Conservation (phyloP, 805 yeast genomes). For the Wickerhamiella kurtzmanii region DNA sequence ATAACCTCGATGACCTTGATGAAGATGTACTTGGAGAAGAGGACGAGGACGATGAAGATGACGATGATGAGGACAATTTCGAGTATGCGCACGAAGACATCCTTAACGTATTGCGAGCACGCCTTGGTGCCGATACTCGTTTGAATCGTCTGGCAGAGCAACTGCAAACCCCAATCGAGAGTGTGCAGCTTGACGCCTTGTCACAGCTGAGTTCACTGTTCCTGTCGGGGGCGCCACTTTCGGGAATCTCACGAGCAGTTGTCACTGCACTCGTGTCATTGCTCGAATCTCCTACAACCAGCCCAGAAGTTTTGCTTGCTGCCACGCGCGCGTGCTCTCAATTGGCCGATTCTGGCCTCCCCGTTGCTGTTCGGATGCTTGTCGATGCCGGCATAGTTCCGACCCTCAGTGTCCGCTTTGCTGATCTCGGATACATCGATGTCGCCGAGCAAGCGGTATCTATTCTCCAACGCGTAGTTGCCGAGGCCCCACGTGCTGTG, state of each 20-base stretch:
- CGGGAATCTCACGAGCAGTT: constrained; percentile 27
- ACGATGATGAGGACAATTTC: constrained; percentile 5
- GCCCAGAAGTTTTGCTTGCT: constrained; percentile 65
- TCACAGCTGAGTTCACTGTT: constrained; percentile 25
- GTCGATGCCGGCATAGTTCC: constrained; percentile 54
- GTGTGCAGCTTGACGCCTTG: constrained; percentile 21
- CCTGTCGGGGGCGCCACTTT: constrained; percentile 19
- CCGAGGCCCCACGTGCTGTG: constrained; percentile 22
- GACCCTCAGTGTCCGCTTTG: constrained; percentile 47
- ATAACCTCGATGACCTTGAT: constrained; percentile 3
- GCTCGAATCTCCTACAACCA: constrained; percentile 44
- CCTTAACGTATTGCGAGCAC: background rate
- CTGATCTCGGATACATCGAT: constrained; percentile 74
- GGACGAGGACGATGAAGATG: constrained; percentile 16
- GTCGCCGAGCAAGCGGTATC: constrained; percentile 76
- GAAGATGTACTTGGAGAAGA: constrained; percentile 9
- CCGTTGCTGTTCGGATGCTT: constrained; percentile 47
- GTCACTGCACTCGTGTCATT: constrained; percentile 43
- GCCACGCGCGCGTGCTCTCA: constrained; percentile 78
- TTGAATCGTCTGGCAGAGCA: constrained; percentile 13
- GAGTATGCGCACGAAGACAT: constrained; percentile 12
- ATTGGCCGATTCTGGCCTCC: constrained; percentile 53
- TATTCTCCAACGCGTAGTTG: constrained; percentile 26
- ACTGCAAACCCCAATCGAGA: constrained; percentile 14
- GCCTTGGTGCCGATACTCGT: background rate